A percentile compares a stretch with the other conserved stretches of the same genome.
These are phyloP conservation scores for Trebouxiophyceae sp. DNA, from an alignment of 163 green algal species.

Conservation along the genomic window DNA sequence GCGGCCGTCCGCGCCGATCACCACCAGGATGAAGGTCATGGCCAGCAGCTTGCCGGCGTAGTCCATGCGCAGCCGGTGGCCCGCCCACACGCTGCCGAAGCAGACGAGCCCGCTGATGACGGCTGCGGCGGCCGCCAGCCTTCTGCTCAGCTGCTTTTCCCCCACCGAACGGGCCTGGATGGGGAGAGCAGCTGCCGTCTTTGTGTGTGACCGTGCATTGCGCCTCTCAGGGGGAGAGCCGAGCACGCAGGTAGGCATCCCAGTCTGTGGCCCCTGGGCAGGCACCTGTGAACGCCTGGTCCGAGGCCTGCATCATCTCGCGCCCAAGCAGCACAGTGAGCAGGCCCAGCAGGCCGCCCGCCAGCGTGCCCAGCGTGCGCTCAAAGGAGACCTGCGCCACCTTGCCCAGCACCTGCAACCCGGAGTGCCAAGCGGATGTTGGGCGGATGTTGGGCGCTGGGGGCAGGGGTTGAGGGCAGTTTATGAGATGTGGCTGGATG, in stretches of 20 bases:
- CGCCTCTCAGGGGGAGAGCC: too few relatives aligned
- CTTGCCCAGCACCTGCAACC: slow-evolving; percentile 11
- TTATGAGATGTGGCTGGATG: too few relatives aligned
- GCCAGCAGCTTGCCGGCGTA: slow-evolving; percentile 24
- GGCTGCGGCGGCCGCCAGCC: not conserved
- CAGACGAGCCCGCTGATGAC: not conserved
- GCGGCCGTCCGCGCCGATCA: slow-evolving; percentile 14
- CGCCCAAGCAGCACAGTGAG: not conserved
- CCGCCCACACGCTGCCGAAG: slow-evolving; percentile 7
- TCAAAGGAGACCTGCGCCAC: slow-evolving; percentile 18
- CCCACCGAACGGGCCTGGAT: too few relatives aligned
- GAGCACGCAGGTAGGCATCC: too few relatives aligned
- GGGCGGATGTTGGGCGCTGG: too few relatives aligned
- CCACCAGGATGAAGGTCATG: slow-evolving; percentile 25
- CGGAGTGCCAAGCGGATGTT: too few relatives aligned
- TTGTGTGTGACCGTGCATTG: too few relatives aligned
- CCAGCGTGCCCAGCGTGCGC: slow-evolving; percentile 20
- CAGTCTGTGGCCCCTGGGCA: too few relatives aligned
- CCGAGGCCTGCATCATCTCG: slow-evolving; percentile 1
- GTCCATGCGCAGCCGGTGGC: slow-evolving; percentile 4
- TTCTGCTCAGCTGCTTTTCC: too few relatives aligned
- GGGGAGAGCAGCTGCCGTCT: too few relatives aligned
- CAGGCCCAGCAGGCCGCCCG: slow-evolving; percentile 10
- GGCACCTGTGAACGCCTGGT: slow-evolving; percentile 5
- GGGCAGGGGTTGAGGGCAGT: too few relatives aligned